Evolutionary conservation across 768 basidiomycete species (phyloP).

Genomic region (Cystoderma amianthinum): DNA sequence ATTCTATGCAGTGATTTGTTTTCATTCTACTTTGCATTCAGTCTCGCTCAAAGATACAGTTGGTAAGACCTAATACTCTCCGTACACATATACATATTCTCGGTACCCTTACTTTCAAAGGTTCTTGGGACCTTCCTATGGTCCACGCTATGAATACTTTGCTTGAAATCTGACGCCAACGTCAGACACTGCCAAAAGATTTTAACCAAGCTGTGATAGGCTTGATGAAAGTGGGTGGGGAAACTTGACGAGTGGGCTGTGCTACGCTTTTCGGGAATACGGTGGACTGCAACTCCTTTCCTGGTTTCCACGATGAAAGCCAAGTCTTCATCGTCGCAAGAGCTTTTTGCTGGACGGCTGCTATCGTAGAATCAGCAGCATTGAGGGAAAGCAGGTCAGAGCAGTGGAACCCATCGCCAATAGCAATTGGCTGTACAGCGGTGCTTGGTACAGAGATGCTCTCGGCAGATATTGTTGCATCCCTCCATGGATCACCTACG

Average conservation of each 20-base stretch:
- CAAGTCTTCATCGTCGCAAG: conserved; percentile 48
- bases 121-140: no score
- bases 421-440: conserved; percentile 44
- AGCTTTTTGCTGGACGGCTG: conserved; percentile 44
- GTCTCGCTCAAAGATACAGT: no score
- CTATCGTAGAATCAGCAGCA: conserved; percentile 40
- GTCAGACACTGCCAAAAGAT: conserved; percentile 15
- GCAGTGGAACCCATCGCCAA: conserved; percentile 62
- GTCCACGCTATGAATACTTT: no score
- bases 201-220: conserved; percentile 29
- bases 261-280: conserved; percentile 8
- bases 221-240: conserved; percentile 10
- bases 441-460: conserved; percentile 39
- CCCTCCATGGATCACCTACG: conserved; percentile 68
- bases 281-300: conserved; percentile 4
- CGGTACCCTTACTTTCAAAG: no score
- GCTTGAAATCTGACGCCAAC: no score
- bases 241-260: conserved; percentile 4
- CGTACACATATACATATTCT: no score
- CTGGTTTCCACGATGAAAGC: conserved; percentile 30
- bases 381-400: conserved; percentile 48
- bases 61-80: not conserved
- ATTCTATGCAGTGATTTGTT: no score
- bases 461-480: conserved; percentile 59
- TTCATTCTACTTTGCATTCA: no score